A percentile compares a stretch with the other conserved stretches of the same genome.
Evolutionary conservation across 495 filamentous ascomycete species (phyloP).

Genomic region (Collariella sp.): DNA sequence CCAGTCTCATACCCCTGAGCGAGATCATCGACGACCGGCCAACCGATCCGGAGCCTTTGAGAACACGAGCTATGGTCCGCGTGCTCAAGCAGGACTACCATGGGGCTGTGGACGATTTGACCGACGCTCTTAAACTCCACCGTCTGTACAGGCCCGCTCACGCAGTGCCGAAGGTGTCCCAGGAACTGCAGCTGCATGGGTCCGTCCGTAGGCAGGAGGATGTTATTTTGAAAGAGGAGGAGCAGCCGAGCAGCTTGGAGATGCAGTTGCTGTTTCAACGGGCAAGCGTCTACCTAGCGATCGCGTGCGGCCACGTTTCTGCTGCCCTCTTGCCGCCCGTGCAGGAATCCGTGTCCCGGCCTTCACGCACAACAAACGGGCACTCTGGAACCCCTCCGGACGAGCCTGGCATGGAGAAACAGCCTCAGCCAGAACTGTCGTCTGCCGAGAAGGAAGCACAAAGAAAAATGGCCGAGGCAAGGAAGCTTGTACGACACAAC

Average conservation of each 20-base stretch:
- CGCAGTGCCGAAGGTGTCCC: slow-evolving; percentile 29
- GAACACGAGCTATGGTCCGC: slow-evolving; percentile 63
- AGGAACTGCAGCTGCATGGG: slow-evolving; percentile 31
- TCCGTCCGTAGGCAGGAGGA: slow-evolving; percentile 41
- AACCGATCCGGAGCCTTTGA: slow-evolving; percentile 53
- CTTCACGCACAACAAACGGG: background rate
- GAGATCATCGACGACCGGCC: slow-evolving; percentile 56
- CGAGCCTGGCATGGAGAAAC: slow-evolving; percentile 12
- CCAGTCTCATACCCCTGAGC: slow-evolving; percentile 53
- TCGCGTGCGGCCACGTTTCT: slow-evolving; percentile 54
- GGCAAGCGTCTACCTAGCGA: slow-evolving; percentile 60
- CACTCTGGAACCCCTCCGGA: background rate
- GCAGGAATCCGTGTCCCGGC: background rate
- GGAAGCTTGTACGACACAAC: slow-evolving; percentile 57
- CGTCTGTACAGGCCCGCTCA: slow-evolving; percentile 44
- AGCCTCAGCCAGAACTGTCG: slow-evolving; percentile 11
- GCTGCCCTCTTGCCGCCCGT: slow-evolving; percentile 6
- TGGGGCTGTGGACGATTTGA: slow-evolving; percentile 59
- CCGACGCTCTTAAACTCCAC: slow-evolving; percentile 51
- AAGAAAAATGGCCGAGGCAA: slow-evolving; percentile 44
- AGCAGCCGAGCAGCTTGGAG: slow-evolving; percentile 65
- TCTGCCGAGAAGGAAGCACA: slow-evolving; percentile 36
- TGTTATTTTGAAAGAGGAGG: slow-evolving; percentile 52
- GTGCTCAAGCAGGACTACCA: slow-evolving; percentile 67
- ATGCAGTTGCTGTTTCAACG: slow-evolving; percentile 68